phyloP scores from a whole-genome alignment of 129 eudicot species.

The Dittrichia graveolens region DNA sequence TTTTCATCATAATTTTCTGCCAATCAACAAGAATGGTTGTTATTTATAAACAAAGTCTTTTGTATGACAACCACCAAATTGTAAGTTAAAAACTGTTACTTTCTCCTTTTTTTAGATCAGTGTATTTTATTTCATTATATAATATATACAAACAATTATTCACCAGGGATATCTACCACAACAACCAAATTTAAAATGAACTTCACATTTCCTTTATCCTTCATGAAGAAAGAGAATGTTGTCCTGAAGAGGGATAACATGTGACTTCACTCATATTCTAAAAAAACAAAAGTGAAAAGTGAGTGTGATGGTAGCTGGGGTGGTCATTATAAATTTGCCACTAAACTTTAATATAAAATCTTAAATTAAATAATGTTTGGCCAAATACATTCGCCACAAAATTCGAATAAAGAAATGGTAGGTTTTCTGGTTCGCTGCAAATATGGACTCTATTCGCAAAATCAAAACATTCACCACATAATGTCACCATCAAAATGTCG shows the following conservation, averaged over 20 bases:
- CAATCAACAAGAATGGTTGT: not conserved
- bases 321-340: conserved; percentile 14
- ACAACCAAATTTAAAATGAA: conserved; percentile 17
- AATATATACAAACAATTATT: not conserved
- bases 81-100: not conserved
- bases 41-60: not conserved
- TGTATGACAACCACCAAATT: conserved; percentile 6
- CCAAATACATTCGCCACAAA: not conserved
- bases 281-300: not conserved
- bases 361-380: not conserved
- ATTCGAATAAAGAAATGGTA: not conserved
- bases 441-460: not conserved
- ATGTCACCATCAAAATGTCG: conserved; percentile 5
- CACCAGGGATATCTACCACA: conserved; percentile 4
- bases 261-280: conserved; percentile 6
- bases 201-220: conserved; percentile 2
- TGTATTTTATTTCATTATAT: not conserved
- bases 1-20: too few relatives aligned
- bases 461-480: not conserved
- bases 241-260: conserved; percentile 9
- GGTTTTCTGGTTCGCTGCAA: not conserved
- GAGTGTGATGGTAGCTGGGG: conserved; percentile 4
- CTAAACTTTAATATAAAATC: not conserved
- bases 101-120: not conserved
- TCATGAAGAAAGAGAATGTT: conserved; percentile 1